These are phyloP conservation scores for Podospora bellae-mahoneyi DNA, from an alignment of 495 filamentous ascomycete species.

Conservation along the genomic window DNA sequence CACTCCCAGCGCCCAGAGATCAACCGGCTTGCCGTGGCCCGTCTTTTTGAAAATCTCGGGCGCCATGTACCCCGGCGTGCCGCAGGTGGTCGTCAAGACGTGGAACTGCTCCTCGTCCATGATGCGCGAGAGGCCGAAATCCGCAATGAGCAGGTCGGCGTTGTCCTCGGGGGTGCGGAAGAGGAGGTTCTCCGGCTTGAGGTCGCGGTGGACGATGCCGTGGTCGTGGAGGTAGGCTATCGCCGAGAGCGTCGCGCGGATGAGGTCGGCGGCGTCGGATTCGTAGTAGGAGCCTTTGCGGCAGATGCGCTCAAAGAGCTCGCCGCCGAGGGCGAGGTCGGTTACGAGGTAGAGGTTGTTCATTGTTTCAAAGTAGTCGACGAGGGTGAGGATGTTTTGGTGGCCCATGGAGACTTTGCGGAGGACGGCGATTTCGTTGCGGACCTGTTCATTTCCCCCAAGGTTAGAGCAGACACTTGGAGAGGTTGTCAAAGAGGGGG, in stretches of 20 bases:
- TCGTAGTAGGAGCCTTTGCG: constrained; percentile 98
- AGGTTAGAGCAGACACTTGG: too few species aligned
- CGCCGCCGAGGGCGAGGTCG: constrained; percentile 91
- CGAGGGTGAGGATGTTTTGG: constrained; percentile 93
- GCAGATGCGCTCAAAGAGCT: constrained; percentile 97
- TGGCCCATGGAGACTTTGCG: constrained; percentile 97
- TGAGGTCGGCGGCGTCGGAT: constrained; percentile 90
- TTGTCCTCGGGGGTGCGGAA: constrained; percentile 81
- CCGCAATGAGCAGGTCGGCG: constrained; percentile 88
- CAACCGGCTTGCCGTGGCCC: constrained; percentile 85
- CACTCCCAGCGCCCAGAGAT: constrained; percentile 95
- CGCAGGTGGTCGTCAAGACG: constrained; percentile 94
- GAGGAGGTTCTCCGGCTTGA: constrained; percentile 73
- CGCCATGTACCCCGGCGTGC: constrained; percentile 96
- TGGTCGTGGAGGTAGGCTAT: constrained; percentile 98
- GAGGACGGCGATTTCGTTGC: constrained; percentile 96
- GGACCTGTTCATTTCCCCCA: constrained; percentile 50
- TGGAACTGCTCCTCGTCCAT: constrained; percentile 99
- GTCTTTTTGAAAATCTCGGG: constrained; percentile 89
- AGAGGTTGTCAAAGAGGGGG: neutral
- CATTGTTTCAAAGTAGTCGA: constrained; percentile 99
- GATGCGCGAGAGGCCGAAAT: constrained; percentile 90
- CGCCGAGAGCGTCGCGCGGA: constrained; percentile 91
- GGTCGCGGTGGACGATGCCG: constrained; percentile 89
- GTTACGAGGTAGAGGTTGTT: constrained; percentile 98